These are phyloP conservation scores for Dissophora globulifera DNA, from an alignment of 192 early-diverging fungal species.

Conservation along the genomic window DNA sequence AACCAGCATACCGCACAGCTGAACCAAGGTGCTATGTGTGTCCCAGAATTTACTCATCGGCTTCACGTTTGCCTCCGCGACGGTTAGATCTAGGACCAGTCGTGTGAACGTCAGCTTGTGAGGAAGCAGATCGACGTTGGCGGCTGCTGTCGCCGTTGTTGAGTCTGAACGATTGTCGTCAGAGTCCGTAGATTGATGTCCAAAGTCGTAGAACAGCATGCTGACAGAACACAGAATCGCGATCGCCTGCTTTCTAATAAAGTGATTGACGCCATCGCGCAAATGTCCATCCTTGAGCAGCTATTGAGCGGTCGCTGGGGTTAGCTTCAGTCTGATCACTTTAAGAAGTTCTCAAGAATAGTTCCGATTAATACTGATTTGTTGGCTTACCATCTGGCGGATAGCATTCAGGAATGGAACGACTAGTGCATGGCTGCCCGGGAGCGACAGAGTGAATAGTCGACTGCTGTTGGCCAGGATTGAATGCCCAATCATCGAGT, in stretches of 20 bases:
- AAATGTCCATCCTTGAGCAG: constrained; percentile 44
- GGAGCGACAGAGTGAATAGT: constrained; percentile 73
- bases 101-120: constrained; percentile 40
- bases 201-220: constrained; percentile 53
- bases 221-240: constrained; percentile 58
- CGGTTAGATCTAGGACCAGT: constrained; percentile 35
- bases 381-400: constrained; percentile 61
- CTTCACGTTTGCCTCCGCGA: constrained; percentile 46
- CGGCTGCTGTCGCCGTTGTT: too few species aligned
- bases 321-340: constrained; percentile 13
- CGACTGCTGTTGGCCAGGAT: constrained; percentile 75
- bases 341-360: not conserved
- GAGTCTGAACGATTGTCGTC: too few species aligned
- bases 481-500: constrained; percentile 65
- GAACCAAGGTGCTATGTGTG: constrained; percentile 48
- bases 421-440: constrained; percentile 75
- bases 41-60: constrained; percentile 52
- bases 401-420: constrained; percentile 72
- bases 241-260: constrained; percentile 56
- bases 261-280: constrained; percentile 48
- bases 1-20: constrained; percentile 47
- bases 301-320: too few species aligned
- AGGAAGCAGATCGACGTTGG: constrained; percentile 14
- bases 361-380: constrained; percentile 16
- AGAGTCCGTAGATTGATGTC: too few species aligned